These are phyloP conservation scores for Pestalotiopsis sp. DNA, from an alignment of 2,329 filamentous ascomycete species.

Conservation along the genomic window DNA sequence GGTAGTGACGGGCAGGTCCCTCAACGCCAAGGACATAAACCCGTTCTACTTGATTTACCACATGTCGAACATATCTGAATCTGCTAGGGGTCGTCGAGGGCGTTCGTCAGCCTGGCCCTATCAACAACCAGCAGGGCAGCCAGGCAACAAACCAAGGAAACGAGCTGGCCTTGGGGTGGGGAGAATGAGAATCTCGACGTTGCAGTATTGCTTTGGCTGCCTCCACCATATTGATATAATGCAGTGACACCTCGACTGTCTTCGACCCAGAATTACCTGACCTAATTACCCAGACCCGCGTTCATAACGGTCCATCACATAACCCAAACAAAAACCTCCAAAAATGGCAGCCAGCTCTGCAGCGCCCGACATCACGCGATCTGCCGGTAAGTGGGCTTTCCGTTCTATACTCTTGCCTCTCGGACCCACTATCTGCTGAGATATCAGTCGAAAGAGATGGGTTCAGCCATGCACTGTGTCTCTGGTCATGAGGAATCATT, in stretches of 20 bases:
- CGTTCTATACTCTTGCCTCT: not conserved
- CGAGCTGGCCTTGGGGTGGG: not conserved
- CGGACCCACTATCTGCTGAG: not conserved
- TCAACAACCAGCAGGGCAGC: not conserved
- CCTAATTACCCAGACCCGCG: not conserved
- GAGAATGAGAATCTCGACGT: not conserved
- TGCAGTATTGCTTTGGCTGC: not conserved
- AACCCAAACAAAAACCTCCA: not conserved
- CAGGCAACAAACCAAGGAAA: not conserved
- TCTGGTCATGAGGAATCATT: not conserved
- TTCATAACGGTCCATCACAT: not conserved
- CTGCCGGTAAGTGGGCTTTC: conserved; percentile 1
- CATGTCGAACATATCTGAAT: conserved; percentile 8
- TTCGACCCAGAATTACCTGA: not conserved
- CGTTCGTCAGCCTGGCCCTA: not conserved
- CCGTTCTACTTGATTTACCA: not conserved
- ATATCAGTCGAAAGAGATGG: not conserved
- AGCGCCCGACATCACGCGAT: not conserved
- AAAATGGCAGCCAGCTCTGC: not conserved
- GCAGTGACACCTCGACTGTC: not conserved
- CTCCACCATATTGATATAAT: conserved; percentile 2
- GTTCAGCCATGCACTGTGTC: not conserved
- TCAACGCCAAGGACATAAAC: not conserved
- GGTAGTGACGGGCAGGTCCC: not conserved
- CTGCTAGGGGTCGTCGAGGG: not conserved